phyloP scores from a whole-genome alignment of 345 rosid species.

The Ceriops tagal region DNA sequence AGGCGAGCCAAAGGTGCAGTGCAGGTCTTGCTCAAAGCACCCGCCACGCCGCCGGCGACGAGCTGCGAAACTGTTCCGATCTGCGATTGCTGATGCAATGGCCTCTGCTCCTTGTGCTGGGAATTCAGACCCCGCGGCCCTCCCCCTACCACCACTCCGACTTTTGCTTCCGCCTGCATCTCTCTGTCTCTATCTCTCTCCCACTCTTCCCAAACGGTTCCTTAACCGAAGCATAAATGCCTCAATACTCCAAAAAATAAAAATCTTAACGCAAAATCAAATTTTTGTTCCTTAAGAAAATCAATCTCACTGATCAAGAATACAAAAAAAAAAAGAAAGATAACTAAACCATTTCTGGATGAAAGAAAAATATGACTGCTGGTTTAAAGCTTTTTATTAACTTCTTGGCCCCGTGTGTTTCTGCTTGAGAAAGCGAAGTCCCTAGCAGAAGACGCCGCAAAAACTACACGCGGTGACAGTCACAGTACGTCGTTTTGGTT shows the following conservation, averaged over 20 bases:
- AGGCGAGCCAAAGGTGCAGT: constrained; percentile 36
- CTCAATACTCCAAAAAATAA: background rate
- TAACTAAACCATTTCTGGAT: too few species aligned
- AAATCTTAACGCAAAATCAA: background rate
- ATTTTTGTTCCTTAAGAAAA: too few species aligned
- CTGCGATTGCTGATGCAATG: constrained; percentile 22
- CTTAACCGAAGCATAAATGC: background rate
- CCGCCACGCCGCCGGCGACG: constrained; percentile 28
- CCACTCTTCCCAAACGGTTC: background rate
- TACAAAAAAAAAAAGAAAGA: too few species aligned
- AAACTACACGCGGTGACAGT: background rate
- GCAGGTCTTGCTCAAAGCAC: constrained; percentile 32
- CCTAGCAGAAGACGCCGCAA: too few species aligned
- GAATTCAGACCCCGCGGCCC: constrained; percentile 25
- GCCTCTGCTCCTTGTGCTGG: constrained; percentile 13
- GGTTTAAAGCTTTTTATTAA: background rate
- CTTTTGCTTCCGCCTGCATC: constrained; percentile 87
- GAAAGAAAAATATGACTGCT: background rate
- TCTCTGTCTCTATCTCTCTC: constrained; percentile 6
- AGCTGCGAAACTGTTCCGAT: constrained; percentile 27
- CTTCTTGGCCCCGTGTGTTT: background rate
- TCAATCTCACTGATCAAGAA: too few species aligned
- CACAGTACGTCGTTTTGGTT: background rate
- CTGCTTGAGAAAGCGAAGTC: background rate
- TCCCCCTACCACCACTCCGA: constrained; percentile 61